These are phyloP conservation scores for Tulasnella sp. DNA, from an alignment of 768 basidiomycete species.

Conservation along the genomic window DNA sequence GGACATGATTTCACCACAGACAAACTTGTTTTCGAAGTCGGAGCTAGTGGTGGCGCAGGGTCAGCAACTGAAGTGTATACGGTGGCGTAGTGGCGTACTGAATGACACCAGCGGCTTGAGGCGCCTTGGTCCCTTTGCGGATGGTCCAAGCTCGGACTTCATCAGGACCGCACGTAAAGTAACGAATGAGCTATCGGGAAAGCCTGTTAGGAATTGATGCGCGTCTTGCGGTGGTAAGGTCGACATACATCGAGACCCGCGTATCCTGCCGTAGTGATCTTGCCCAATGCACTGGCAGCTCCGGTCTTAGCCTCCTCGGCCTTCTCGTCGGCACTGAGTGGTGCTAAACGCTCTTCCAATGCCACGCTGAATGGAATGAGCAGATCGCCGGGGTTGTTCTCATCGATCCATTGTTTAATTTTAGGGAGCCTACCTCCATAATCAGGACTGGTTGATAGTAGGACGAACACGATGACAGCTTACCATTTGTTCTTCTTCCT, in stretches of 20 bases:
- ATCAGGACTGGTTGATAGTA: neutral
- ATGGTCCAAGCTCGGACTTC: conserved; percentile 99
- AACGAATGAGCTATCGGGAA: conserved; percentile 74
- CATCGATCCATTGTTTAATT: conserved; percentile 98
- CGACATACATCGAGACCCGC: conserved; percentile 72
- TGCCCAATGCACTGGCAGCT: conserved; percentile 74
- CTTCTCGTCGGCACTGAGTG: conserved; percentile 62
- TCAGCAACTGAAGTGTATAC: neutral
- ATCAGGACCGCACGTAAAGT: conserved; percentile 96
- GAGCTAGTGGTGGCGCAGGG: conserved; percentile 54
- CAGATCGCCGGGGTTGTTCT: conserved; percentile 92
- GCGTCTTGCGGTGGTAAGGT: neutral
- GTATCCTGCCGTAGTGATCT: conserved; percentile 96
- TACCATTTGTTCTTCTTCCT: conserved; percentile 99
- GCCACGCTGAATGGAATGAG: conserved; percentile 98
- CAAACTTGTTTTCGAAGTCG: conserved; percentile 97
- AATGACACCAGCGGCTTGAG: conserved; percentile 97
- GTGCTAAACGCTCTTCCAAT: conserved; percentile 85
- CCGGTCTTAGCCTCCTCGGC: conserved; percentile 80
- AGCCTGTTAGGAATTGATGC: neutral
- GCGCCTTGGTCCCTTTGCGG: conserved; percentile 89
- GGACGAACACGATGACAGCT: conserved; percentile 17
- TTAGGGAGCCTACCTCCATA: conserved; percentile 72
- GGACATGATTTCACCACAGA: conserved; percentile 96
- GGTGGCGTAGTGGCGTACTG: conserved; percentile 60